Evolutionary conservation across 352 stramenopile genomes (phyloP), one percentile per base, ranked within the genome.

Genomic region (Thraustotheca clavata): DNA sequence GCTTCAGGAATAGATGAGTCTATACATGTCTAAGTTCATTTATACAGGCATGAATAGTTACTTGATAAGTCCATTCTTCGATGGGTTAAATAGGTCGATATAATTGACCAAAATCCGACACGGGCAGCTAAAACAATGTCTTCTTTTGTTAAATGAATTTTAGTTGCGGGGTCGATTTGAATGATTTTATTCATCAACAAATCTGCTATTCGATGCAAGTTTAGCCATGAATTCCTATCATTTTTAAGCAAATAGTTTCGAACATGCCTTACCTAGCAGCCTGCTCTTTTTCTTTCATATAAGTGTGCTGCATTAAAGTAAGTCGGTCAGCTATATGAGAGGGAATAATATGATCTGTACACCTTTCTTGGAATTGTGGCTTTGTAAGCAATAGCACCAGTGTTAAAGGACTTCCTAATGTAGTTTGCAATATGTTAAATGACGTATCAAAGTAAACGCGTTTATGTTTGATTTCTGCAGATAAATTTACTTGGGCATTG

Each of bases 41-140:
- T 16, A 16, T 20, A 43, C 20, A 20, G 38, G 38, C 49, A 29
- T 16, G 4, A 22, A 9, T 2, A 26, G 24, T 24, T 65, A 65
- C 57, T 40, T 22, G 57, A 46, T 34, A 65, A 65, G n/a, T 5
- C 4, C 14, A 65, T 65, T 9, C 39, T 40, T 12, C 57, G 57
- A 12, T 50, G 24, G 3, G 40, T 40, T 9, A 65, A 32, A 22
- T 57, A 31, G 9, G 36, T n/a, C 18, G 3, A 20, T 0, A 33
- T 46, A 33, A 65, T 16, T 11, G 24, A 12, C 57, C 57, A 65
- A 65, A 65, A 65, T 18, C 57, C 57, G 3, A 65, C 46, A 8
- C 11, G 6, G 38, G 41, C 52, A 14, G 57, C 57, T 5, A 12
- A 31, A 5, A 46, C 22, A 8, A 65, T 38, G n/a, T 65, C 57